phyloP scores from a whole-genome alignment of 2,329 filamentous ascomycete species.

The Orbilia javanica region DNA sequence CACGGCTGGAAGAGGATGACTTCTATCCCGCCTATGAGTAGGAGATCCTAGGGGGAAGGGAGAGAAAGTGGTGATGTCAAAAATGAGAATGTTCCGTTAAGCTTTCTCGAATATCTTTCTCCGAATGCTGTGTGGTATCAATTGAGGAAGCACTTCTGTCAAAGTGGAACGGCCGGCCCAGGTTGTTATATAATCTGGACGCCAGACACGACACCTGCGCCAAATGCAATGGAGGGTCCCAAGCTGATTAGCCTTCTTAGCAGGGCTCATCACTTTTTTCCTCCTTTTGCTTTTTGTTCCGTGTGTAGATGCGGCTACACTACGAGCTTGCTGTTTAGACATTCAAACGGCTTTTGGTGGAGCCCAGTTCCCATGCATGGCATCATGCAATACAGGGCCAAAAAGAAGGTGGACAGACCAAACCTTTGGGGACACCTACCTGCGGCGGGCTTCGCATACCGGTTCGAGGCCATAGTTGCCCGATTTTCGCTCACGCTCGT shows the following conservation, averaged over 20 bases:
- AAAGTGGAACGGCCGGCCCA: constrained; percentile 46
- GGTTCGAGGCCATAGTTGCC: constrained; percentile 17
- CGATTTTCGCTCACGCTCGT: constrained; percentile 32
- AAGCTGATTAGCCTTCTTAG: constrained; percentile 38
- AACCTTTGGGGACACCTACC: constrained; percentile 13
- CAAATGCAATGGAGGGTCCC: constrained; percentile 34
- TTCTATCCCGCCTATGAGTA: not conserved
- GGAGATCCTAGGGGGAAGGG: not conserved
- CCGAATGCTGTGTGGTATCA: constrained; percentile 29
- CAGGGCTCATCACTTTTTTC: constrained; percentile 48
- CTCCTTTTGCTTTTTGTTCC: constrained; percentile 49
- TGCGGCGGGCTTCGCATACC: constrained; percentile 31
- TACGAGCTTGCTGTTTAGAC: constrained; percentile 7
- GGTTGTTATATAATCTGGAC: constrained; percentile 56
- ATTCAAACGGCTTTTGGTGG: constrained; percentile 33
- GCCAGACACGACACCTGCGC: constrained; percentile 35
- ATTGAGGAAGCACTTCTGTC: constrained; percentile 34
- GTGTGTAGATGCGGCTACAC: constrained; percentile 44
- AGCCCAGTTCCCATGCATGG: constrained; percentile 29
- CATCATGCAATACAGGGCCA: constrained; percentile 34
- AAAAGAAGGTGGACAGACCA: constrained; percentile 28
- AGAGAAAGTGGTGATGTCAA: not conserved
- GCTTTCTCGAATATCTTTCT: constrained; percentile 7
- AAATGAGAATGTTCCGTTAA: not conserved
- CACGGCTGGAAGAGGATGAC: not conserved